Evolutionary conservation across 495 filamentous ascomycete genomes (phyloP), one percentile per base, ranked within the genome.

Genomic region (Aspergillus leporis): DNA sequence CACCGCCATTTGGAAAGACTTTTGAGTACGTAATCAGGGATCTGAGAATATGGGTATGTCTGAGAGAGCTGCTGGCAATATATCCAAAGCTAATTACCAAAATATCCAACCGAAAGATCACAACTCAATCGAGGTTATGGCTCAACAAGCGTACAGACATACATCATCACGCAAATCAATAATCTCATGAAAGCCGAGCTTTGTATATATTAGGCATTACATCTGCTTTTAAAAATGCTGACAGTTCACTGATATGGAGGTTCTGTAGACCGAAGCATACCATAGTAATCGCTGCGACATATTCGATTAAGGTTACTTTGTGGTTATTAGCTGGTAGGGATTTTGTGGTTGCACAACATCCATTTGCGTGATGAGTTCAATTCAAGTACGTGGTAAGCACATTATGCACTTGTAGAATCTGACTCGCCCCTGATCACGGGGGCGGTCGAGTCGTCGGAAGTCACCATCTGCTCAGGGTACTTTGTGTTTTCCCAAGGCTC

Each of bases 401-500:
- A 47, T 47, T 47, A 47, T 22, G 43, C 43, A 7, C 12, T 47
- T 47, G 18, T n/a, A 47, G 43, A 23, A 13, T 47, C 43, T 23
- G 19, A 9, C 12, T 23, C 43, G 23, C 10, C 43, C 43, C 43
- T 22, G 43, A 47, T 23, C 43, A 47, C 43, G 19, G 43, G 43
- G 2, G 19, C 13, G 6, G 3, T 23, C 12, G 19, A 23, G 5
- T 47, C 43, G 18, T 47, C 43, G 23, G 43, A 23, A 14, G 21
- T n/a, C 12, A 23, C 23, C 19, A 31, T 53, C 7, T 55, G 16
- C 46, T 70, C 69, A 9, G 72, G 72, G 57, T 72, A 73, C 19
- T 65, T 51, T 4, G 65, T 74, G 47, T 75, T 62, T 8, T 55
- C 61, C 71, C 73, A 75, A 18, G 32, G 58, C 49, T 75, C 73